Percentiles rank a stretch among this genome's conserved stretches.
phyloP scores from a whole-genome alignment of 768 basidiomycete genomes.

The Tricholoma sp. region DNA sequence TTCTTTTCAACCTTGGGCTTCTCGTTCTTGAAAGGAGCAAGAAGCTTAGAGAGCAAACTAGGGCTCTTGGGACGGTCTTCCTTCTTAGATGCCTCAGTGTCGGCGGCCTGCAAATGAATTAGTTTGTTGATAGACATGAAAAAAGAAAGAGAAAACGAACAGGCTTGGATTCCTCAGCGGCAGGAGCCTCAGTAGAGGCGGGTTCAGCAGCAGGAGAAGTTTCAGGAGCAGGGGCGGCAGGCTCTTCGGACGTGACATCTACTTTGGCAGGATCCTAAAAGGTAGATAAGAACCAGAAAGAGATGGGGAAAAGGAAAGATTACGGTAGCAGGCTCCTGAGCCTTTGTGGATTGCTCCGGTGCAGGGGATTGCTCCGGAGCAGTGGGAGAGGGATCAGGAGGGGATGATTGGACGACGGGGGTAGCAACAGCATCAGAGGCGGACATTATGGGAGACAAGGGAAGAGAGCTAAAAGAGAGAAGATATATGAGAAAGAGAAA shows the following conservation, averaged over 20 bases:
- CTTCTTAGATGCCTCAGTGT: conserved; percentile 58
- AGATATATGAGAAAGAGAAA: conserved; percentile 24
- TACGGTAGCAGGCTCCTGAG: conserved; percentile 24
- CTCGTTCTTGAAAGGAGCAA: conserved; percentile 73
- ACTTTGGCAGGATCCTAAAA: conserved; percentile 29
- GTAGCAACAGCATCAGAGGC: conserved; percentile 53
- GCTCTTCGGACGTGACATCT: conserved; percentile 31
- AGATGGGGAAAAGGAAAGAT: neutral
- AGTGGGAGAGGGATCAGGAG: conserved; percentile 36
- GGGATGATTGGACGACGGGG: conserved; percentile 51
- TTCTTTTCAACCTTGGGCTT: conserved; percentile 60
- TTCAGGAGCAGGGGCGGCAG: conserved; percentile 17
- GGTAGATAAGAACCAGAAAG: neutral
- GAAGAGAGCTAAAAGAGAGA: conserved; percentile 44
- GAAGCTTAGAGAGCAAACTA: conserved; percentile 67
- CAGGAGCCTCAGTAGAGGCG: conserved; percentile 16
- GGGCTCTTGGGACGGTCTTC: conserved; percentile 82
- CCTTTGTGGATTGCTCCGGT: conserved; percentile 49
- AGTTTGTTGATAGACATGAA: neutral
- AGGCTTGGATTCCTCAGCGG: conserved; percentile 33
- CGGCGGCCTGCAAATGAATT: conserved; percentile 26
- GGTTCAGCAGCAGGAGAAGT: conserved; percentile 15
- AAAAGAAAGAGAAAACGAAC: conserved; percentile 21
- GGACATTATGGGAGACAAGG: conserved; percentile 75
- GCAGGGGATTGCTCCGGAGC: conserved; percentile 40